A percentile compares a stretch with the other conserved stretches of the same genome.
phyloP scores from a whole-genome alignment of 192 early-diverging fungal genomes.

The Mortierella claussenii region DNA sequence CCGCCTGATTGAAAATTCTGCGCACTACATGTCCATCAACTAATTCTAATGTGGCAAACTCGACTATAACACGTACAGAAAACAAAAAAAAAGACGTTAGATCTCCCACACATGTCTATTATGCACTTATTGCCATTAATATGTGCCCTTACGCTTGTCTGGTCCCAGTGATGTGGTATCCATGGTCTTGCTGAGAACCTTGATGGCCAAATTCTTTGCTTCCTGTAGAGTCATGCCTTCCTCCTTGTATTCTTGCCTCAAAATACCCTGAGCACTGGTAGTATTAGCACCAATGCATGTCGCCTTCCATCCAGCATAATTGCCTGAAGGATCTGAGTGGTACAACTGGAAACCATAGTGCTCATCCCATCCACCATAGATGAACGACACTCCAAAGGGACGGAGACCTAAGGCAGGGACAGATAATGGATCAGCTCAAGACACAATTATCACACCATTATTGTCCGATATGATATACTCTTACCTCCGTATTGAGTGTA shows the following conservation, averaged over 20 bases:
- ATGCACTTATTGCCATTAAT: too few relatives aligned
- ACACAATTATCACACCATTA: neutral
- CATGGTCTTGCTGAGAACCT: slow-evolving; percentile 97
- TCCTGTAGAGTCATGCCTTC: slow-evolving; percentile 80
- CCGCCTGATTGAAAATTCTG: slow-evolving; percentile 74
- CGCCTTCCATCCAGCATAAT: slow-evolving; percentile 99
- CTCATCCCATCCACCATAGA: slow-evolving; percentile 95
- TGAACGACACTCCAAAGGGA: slow-evolving; percentile 98
- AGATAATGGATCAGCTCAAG: neutral
- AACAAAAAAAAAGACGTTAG: neutral
- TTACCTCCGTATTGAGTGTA: slow-evolving; percentile 96
- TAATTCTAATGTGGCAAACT: slow-evolving; percentile 88
- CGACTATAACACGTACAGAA: slow-evolving; percentile 63
- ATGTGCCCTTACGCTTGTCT: slow-evolving; percentile 81
- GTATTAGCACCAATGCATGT: slow-evolving; percentile 97
- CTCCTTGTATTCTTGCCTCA: slow-evolving; percentile 99
- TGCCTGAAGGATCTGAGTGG: slow-evolving; percentile 98
- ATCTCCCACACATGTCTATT: too few relatives aligned
- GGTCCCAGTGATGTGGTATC: slow-evolving; percentile 90
- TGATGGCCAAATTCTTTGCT: slow-evolving; percentile 90
- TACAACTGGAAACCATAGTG: slow-evolving; percentile 96
- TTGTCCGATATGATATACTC: too few relatives aligned
- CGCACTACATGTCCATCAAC: slow-evolving; percentile 70
- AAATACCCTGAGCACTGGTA: slow-evolving; percentile 87
- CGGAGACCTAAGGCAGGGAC: slow-evolving; percentile 70